These are phyloP conservation scores for Populus hybrid DNA, from an alignment of 441 rosid species.

Conservation along the genomic window DNA sequence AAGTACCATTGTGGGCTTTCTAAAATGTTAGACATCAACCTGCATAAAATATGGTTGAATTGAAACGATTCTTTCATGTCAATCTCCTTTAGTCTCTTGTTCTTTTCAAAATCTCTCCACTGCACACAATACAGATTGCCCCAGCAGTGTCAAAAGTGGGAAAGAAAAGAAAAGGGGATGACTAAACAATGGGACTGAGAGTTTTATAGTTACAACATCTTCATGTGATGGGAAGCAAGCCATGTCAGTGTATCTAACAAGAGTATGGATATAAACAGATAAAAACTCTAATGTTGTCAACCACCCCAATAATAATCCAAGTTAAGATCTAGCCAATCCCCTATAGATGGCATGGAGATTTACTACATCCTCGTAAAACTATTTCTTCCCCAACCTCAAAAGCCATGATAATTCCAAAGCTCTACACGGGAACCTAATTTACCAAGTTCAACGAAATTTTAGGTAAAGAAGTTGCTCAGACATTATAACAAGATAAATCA, in stretches of 20 bases:
- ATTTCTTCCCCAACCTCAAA: neutral
- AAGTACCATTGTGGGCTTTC: slow-evolving; percentile 34
- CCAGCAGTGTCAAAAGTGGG: neutral
- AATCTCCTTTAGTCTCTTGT: neutral
- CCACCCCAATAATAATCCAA: neutral
- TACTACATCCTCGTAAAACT: neutral
- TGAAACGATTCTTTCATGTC: neutral
- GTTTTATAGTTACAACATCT: neutral
- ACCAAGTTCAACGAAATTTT: neutral
- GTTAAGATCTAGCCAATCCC: neutral
- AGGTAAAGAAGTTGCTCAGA: neutral
- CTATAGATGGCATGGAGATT: no score
- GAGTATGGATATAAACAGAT: neutral
- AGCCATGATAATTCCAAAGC: neutral
- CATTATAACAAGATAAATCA: neutral
- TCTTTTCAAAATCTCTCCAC: neutral
- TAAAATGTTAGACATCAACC: slow-evolving; percentile 47
- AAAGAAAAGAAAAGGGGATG: neutral
- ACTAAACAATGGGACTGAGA: neutral
- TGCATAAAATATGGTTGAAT: slow-evolving; percentile 27
- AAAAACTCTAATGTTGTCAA: neutral
- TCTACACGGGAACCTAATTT: neutral
- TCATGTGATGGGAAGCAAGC: neutral
- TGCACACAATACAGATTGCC: neutral
- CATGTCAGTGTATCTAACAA: neutral